Conservation (phyloP, 2,329 filamentous ascomycete genomes). For the Tolypocladium paradoxum region DNA sequence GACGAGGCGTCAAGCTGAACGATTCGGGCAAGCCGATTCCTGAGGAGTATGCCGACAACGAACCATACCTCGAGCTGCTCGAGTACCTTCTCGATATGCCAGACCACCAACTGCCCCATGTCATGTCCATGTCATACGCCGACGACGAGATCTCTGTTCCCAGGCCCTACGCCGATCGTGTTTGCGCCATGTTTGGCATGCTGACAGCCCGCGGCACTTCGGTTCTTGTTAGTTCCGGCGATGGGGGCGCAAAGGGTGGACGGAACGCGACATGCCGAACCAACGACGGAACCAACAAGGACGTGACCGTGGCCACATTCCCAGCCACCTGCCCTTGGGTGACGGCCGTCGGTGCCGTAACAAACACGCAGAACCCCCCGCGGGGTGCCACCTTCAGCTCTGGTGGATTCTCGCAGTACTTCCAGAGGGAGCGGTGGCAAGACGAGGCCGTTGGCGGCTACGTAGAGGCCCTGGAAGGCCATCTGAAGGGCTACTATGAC, state of each 20-base stretch:
- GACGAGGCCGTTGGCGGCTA: conserved; percentile 27
- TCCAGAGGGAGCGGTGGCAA: conserved; percentile 35
- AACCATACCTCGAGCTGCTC: conserved; percentile 46
- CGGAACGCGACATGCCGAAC: conserved; percentile 40
- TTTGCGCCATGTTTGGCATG: conserved; percentile 42
- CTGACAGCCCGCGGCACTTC: conserved; percentile 41
- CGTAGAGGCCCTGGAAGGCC: conserved; percentile 25
- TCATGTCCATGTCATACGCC: conserved; percentile 47
- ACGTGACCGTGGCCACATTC: conserved; percentile 50
- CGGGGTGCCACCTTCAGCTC: conserved; percentile 33
- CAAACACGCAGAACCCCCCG: conserved; percentile 23
- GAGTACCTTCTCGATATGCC: conserved; percentile 34
- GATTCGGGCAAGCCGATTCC: conserved; percentile 22
- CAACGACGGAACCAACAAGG: conserved; percentile 46
- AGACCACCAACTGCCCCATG: conserved; percentile 38
- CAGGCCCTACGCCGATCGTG: conserved; percentile 35
- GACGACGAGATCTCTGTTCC: conserved; percentile 48
- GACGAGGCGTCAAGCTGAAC: conserved; percentile 30
- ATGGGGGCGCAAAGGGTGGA: conserved; percentile 34
- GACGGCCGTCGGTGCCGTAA: conserved; percentile 53
- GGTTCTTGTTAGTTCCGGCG: conserved; percentile 39
- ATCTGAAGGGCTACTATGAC: conserved; percentile 35
- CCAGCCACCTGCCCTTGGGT: conserved; percentile 59
- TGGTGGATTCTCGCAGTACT: conserved; percentile 44
- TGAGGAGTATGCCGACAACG: conserved; percentile 30